Conservation (phyloP, 1,284 basidiomycete genomes). For the Gomphus sp. region DNA sequence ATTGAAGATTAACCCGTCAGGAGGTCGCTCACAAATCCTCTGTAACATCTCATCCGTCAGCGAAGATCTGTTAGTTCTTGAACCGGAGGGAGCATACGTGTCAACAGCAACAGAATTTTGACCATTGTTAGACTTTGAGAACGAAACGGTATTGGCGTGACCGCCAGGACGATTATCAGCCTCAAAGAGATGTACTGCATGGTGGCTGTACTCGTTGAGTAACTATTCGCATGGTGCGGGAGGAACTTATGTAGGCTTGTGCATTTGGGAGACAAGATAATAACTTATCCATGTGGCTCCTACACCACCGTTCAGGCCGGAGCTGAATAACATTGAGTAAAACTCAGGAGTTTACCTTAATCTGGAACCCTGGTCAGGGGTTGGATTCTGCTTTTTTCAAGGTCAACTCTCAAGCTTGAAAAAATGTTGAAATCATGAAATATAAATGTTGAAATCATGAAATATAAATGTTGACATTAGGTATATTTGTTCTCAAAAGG, state of each 20-base stretch:
- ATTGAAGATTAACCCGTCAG: neutral
- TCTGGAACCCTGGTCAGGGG: too few relatives aligned
- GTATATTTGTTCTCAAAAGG: too few relatives aligned
- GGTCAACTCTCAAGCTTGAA: too few relatives aligned
- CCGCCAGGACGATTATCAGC: slow-evolving; percentile 62
- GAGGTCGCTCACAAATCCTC: slow-evolving; percentile 37
- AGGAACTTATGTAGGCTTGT: slow-evolving; percentile 1
- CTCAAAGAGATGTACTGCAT: slow-evolving; percentile 77
- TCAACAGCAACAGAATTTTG: slow-evolving; percentile 49
- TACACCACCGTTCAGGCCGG: too few relatives aligned
- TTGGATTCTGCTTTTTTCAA: too few relatives aligned
- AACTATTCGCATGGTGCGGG: slow-evolving; percentile 29
- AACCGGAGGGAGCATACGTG: slow-evolving; percentile 39
- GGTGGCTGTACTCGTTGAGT: slow-evolving; percentile 71
- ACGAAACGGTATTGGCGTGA: slow-evolving; percentile 71
- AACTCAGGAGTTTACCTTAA: too few relatives aligned
- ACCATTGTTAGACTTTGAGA: slow-evolving; percentile 31
- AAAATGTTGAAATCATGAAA: too few relatives aligned
- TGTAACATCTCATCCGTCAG: slow-evolving; percentile 16
- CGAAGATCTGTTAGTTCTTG: neutral
- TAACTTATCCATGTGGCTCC: slow-evolving; percentile 63
- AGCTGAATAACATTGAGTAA: too few relatives aligned
- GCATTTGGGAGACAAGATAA: neutral
- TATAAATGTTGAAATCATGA: too few relatives aligned
- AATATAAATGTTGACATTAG: too few relatives aligned